Evolutionary conservation across 371 early-diverging fungal species (phyloP).

Genomic region (Zychaea mexicana): DNA sequence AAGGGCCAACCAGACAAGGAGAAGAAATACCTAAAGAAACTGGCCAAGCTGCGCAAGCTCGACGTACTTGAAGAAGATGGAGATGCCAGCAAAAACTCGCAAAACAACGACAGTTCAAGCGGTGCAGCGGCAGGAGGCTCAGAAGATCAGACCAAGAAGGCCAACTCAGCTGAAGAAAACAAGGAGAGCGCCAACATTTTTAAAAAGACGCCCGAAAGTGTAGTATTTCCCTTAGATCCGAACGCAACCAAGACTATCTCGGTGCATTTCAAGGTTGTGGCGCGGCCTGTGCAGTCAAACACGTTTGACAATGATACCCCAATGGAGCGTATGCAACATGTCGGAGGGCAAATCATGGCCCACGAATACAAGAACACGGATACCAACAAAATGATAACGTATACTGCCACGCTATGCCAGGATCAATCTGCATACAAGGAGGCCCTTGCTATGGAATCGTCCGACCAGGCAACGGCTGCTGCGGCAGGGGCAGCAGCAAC

Average conservation of each 20-base stretch:
- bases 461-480: constrained; percentile 2
- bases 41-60: constrained; percentile 60
- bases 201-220: constrained; percentile 71
- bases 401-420: constrained; percentile 52
- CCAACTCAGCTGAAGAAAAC: not conserved
- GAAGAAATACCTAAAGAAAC: constrained; percentile 79
- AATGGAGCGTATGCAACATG: constrained; percentile 2
- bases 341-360: constrained; percentile 68
- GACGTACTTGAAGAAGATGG: constrained; percentile 22
- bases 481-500: not conserved
- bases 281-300: constrained; percentile 27
- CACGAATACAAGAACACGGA: constrained; percentile 94
- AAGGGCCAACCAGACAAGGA: constrained; percentile 92
- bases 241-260: constrained; percentile 72
- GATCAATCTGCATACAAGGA: constrained; percentile 41
- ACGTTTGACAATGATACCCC: not conserved
- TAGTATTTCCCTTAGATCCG: constrained; percentile 76
- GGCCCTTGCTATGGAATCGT: constrained; percentile 27
- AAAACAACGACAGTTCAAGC: constrained; percentile 17
- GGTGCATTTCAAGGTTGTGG: constrained; percentile 57
- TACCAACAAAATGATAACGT: constrained; percentile 75
- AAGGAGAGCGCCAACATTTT: constrained; percentile 47
- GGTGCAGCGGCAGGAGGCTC: not conserved
- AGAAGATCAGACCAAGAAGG: constrained; percentile 3
- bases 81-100: constrained; percentile 14